Evolutionary conservation across 345 rosid species (phyloP), one percentile per base, ranked within the genome.

Genomic region (Heritiera fomes): DNA sequence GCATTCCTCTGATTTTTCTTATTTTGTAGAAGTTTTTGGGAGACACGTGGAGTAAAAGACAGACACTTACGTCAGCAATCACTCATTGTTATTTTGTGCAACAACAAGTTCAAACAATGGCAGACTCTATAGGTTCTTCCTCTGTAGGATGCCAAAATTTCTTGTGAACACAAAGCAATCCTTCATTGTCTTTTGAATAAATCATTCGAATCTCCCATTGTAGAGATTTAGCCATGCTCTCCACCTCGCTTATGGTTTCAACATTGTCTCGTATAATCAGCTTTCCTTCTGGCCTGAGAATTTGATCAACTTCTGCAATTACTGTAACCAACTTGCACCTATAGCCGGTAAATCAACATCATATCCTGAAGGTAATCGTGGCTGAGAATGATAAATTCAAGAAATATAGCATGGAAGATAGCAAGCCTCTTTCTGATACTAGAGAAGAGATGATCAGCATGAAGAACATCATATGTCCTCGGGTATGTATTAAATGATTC

Each of bases 401-500:
- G 45, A 18, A 40, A 49, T 55, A 58, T 18, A 46, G 62, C 43
- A 20, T 8, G 20, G 14, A 53, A 18, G 67, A 52, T 34, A 40
- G 23, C 70, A 52, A 69, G 88, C 98, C 97, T 89, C 84, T 87
- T 89, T 78, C 82, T 87, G 75, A 89, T 63, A 66, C 61, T 79
- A 75, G 98, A 91, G 80, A 92, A 88, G 77, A 94, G 92, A 86
- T 91, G 89, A 82, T 89, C 95, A 0, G 95, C 94, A 41, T 91
- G 98, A 72, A 94, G 88, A 78, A 92, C 89, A 82, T 94, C 97
- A n/a, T 91, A 92, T 59, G 95, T 84, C 82, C 98, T 87, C 0
- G 98, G 98, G 79, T 94, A 94, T 7, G 97, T 91, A 75, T 85
- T 91, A 87, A 94, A 94, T 58, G 98, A 92, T 81, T 92, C 91